Evolutionary conservation across 2,329 filamentous ascomycete species (phyloP), one percentile per base, ranked within the genome.

Genomic region (Penicillium sp.): DNA sequence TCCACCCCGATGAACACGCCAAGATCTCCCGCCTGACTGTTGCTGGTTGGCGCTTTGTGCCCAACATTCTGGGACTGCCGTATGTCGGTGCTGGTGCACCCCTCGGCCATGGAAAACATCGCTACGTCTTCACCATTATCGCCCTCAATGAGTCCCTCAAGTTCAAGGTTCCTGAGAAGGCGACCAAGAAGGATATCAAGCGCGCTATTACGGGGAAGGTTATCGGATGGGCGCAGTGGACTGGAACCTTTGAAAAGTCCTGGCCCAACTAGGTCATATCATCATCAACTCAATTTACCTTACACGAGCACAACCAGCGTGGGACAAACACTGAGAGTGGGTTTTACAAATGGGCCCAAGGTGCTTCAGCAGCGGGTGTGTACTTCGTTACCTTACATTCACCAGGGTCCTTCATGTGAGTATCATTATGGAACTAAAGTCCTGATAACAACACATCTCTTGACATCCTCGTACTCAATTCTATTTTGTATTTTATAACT

Each of bases 111-210:
- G 72, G 71, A 13, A 41, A 43, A 5, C 72, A 75, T 59, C 67
- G 70, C 9, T 75, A 73, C 46, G 59, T 72, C 19, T 73, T 66
- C 50, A 68, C 70, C 9, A 60, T 74, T 11, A 55, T 73, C 5
- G 70, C 70, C 6, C 63, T 74, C 31, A 63, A 64, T 5, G 63
- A 65, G 29, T 47, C 51, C 4, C 50, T 73, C 7, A 55, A 65
- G 3, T 63, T 70, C 13, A 58, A 58, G 2, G 16, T 44, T 4
- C 60, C 63, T 1, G 64, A 67, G 23, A 63, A 64, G 15, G 63
- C 65, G 19, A 68, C 51, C 39, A 68, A 68, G 44, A 57, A 60
- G 10, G 62, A 72, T 49, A 62, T 74, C n/a, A 65, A 65, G 19
- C 59, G 57, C 3, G 68, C 65, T 4, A 65, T 71, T 46, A 43